Percentiles rank a stretch among this genome's conserved stretches.
Evolutionary conservation across 331 rosid species (phyloP).

Genomic region (Cucumis variabilis): DNA sequence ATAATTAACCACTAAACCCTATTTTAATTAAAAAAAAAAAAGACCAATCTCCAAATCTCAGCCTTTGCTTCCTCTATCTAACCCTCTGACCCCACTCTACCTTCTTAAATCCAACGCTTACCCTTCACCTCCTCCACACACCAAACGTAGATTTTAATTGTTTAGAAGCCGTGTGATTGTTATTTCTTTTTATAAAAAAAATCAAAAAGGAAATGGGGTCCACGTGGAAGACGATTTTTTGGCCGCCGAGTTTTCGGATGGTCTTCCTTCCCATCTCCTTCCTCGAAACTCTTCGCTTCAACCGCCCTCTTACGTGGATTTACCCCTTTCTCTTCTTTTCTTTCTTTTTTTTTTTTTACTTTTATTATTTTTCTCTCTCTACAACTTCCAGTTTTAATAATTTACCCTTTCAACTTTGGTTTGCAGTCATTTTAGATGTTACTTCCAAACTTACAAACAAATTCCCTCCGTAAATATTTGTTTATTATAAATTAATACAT

Average conservation of each 20-base stretch:
- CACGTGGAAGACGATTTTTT: constrained; percentile 25
- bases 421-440: too few species aligned
- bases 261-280: neutral
- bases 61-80: neutral
- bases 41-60: neutral
- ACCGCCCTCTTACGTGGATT: too few species aligned
- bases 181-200: neutral
- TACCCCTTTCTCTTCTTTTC: too few species aligned
- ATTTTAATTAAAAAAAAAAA: neutral
- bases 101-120: neutral
- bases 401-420: too few species aligned
- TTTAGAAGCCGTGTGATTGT: neutral
- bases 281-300: neutral
- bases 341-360: too few species aligned
- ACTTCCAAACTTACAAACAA: too few species aligned
- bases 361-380: too few species aligned
- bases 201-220: neutral
- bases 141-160: neutral
- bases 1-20: neutral
- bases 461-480: too few species aligned
- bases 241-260: neutral
- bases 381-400: too few species aligned
- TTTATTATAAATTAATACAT: too few species aligned
- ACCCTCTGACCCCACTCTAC: neutral
- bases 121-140: neutral